A percentile compares a stretch with the other conserved stretches of the same genome.
These are phyloP conservation scores for Lepidium campestre DNA, from an alignment of 441 rosid species.

Conservation along the genomic window DNA sequence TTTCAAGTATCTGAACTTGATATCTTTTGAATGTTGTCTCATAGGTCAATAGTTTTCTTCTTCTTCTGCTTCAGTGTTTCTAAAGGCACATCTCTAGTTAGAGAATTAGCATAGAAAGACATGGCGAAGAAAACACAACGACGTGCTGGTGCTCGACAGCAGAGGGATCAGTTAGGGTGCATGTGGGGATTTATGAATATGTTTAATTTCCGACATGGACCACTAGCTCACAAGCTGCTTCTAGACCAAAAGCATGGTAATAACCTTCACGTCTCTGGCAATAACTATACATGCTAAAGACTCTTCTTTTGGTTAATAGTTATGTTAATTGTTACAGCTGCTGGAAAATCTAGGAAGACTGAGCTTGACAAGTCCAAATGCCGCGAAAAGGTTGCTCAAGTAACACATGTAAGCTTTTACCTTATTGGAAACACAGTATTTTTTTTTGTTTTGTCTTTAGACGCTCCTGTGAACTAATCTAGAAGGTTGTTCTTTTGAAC, in stretches of 20 bases:
- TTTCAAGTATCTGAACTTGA: not conserved
- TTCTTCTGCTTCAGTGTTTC: not conserved
- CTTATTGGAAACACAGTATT: not conserved
- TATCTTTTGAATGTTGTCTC: not conserved
- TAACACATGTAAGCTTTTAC: conserved; percentile 42
- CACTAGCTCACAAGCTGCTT: conserved; percentile 54
- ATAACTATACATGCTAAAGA: not conserved
- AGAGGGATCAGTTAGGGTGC: conserved; percentile 74
- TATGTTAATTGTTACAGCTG: conserved; percentile 34
- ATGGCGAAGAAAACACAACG: conserved; percentile 37
- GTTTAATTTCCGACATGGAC: conserved; percentile 76
- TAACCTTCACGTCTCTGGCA: conserved; percentile 17
- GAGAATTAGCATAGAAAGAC: not conserved
- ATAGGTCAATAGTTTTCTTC: not conserved
- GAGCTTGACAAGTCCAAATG: conserved; percentile 32
- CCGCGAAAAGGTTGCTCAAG: conserved; percentile 37
- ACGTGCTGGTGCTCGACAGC: conserved; percentile 37
- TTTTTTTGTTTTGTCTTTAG: not conserved
- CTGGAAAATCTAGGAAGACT: conserved; percentile 27
- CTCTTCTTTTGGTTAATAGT: not conserved
- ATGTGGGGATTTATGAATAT: conserved; percentile 90
- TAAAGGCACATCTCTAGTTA: not conserved
- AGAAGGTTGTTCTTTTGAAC: conserved; percentile 11
- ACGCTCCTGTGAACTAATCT: conserved; percentile 9
- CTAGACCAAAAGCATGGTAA: conserved; percentile 44